Evolutionary conservation across 2,329 filamentous ascomycete species (phyloP), one percentile per base, ranked within the genome.

Genomic region (Ascomycota sp.): DNA sequence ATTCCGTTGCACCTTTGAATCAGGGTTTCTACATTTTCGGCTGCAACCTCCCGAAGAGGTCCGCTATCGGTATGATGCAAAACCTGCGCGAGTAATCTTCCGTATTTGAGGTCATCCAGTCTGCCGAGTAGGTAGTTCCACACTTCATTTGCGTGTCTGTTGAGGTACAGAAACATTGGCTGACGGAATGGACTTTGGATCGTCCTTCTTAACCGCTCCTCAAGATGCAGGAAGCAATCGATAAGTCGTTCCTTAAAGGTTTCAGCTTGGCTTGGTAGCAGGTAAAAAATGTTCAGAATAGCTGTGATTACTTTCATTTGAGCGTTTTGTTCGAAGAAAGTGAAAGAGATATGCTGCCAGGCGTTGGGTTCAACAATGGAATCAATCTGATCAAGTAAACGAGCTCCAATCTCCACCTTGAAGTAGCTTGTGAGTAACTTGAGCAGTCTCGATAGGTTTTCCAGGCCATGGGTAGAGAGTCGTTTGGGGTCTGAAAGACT

Each of bases 401-500:
- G 71, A 15, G 81, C 70, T 6, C 89, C 91, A 31, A 99, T 98
- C 48, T 98, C 89, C 1, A 95, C 85, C 53, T 98, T 99, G 56
- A 99, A 99, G 50, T 98, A 98, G 35, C 89, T 95, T 0, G 86
- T 98, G 12, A 99, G 61, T 2, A 99, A 63, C 38, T 89, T 86
- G 35, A 99, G 55, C 2, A 99, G 63, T 24, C 86, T 73, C 12
- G 85, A 85, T 21, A 99, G 59, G 19, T 92, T 92, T 47, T 95
- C 85, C 4, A 99, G 60, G 3, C 85, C 85, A 42, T 85, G 78
- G 0, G 86, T 79, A 13, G 74, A 92, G 13, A 99, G 60, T 33
- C 86, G 75, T 48, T 92, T 82, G 0, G 86, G 79, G 45, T 98
- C 89, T 39, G 93, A 86, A 3, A 99, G 65, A 46, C 92, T 98